These are phyloP conservation scores for Myxozyma mucilagina DNA, from an alignment of 805 yeast species.

Conservation along the genomic window DNA sequence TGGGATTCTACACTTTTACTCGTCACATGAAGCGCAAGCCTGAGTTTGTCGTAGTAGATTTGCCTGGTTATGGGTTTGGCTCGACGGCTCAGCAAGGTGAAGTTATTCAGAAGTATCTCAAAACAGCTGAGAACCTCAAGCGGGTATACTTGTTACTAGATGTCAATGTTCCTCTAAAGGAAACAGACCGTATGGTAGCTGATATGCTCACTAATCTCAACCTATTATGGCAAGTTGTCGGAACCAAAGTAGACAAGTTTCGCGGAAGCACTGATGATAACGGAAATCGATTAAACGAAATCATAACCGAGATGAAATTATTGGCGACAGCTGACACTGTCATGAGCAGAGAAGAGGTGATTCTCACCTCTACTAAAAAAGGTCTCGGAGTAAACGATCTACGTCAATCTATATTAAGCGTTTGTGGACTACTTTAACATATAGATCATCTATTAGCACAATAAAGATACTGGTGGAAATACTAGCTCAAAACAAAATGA, in stretches of 20 bases:
- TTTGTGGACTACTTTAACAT: neutral
- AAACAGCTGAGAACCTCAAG: constrained; percentile 45
- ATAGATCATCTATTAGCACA: neutral
- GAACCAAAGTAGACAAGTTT: constrained; percentile 19
- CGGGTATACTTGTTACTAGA: constrained; percentile 19
- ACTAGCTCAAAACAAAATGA: neutral
- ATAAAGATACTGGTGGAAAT: neutral
- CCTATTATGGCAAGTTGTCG: constrained; percentile 19
- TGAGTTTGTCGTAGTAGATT: constrained; percentile 67
- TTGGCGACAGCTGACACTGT: neutral
- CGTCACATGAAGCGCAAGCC: constrained; percentile 54
- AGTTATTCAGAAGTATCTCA: constrained; percentile 62
- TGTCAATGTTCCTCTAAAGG: neutral
- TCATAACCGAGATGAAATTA: neutral
- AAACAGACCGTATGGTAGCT: constrained; percentile 5
- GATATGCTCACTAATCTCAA: constrained; percentile 1
- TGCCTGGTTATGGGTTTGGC: constrained; percentile 86
- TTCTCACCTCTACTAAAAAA: constrained; percentile 8
- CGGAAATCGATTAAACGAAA: neutral
- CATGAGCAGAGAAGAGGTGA: neutral
- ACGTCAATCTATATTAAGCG: constrained; percentile 5
- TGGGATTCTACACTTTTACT: constrained; percentile 7
- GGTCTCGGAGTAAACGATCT: constrained; percentile 7
- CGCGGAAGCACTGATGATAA: neutral
- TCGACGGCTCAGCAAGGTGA: constrained; percentile 70